Conservation (phyloP, 352 stramenopile genomes). For the Phytophthora macrochlamydospora region DNA sequence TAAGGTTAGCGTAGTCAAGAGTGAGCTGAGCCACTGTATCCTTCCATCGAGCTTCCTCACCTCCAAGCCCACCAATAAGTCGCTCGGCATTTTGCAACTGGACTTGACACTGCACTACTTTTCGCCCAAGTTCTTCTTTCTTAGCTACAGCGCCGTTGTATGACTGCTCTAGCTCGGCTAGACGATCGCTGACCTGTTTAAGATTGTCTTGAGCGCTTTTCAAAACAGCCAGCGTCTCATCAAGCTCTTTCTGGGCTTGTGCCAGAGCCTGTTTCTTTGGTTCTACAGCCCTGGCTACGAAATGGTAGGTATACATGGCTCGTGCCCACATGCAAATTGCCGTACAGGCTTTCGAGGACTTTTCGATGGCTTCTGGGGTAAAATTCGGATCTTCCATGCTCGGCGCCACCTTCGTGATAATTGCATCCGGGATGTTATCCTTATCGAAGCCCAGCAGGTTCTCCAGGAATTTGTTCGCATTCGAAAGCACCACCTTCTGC, state of each 20-base stretch:
- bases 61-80: constrained; percentile 83
- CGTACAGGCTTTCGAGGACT: constrained; percentile 91
- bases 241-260: constrained; percentile 83
- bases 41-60: constrained; percentile 87
- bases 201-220: constrained; percentile 83
- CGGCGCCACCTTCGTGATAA: constrained; percentile 79
- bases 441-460: constrained; percentile 92
- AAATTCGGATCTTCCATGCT: constrained; percentile 93
- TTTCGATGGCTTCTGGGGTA: constrained; percentile 91
- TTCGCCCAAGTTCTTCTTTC: constrained; percentile 90
- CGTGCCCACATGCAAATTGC: constrained; percentile 94
- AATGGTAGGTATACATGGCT: constrained; percentile 94
- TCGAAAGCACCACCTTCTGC: constrained; percentile 91
- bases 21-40: constrained; percentile 79
- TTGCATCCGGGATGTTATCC: constrained; percentile 92
- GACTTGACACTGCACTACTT: constrained; percentile 90
- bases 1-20: constrained; percentile 79
- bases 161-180: constrained; percentile 84
- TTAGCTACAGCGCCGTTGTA: constrained; percentile 89
- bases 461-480: constrained; percentile 93
- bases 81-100: constrained; percentile 90
- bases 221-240: constrained; percentile 86
- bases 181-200: constrained; percentile 83
- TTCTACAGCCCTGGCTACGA: constrained; percentile 90
- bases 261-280: constrained; percentile 91